Percentiles rank a stretch among this genome's conserved stretches.
Conservation (phyloP, 768 basidiomycete genomes). For the Trametopsis cervina region DNA sequence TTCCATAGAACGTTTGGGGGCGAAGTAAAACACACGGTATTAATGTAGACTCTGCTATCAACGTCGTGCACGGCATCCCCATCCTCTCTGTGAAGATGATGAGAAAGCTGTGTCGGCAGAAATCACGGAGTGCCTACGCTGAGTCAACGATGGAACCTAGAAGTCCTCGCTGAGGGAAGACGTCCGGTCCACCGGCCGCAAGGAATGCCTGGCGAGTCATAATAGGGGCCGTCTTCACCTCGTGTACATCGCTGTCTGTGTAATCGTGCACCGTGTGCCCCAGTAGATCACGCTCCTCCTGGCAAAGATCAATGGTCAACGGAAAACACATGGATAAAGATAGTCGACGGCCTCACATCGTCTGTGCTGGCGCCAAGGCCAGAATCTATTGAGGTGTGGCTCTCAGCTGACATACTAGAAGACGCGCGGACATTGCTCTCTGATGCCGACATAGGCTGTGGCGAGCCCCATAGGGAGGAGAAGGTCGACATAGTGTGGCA, state of each 20-base stretch:
- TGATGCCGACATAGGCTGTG: too few species aligned
- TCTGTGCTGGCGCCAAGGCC: neutral
- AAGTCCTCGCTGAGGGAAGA: constrained; percentile 54
- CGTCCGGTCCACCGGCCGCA: constrained; percentile 14
- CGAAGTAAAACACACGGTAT: constrained; percentile 40
- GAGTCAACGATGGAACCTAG: constrained; percentile 42
- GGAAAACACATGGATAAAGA: neutral
- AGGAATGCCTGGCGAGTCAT: constrained; percentile 24
- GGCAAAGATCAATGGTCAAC: neutral
- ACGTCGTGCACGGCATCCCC: neutral
- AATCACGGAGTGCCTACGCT: too few species aligned
- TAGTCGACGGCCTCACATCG: neutral
- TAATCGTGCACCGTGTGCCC: neutral
- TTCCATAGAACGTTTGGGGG: neutral
- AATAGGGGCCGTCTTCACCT: constrained; percentile 23
- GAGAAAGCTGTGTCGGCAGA: too few species aligned
- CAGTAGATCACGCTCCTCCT: neutral
- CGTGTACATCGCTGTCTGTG: constrained; percentile 14
- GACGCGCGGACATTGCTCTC: too few species aligned
- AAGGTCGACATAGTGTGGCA: too few species aligned
- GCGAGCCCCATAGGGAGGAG: too few species aligned
- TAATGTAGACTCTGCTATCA: constrained; percentile 57
- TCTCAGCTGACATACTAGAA: neutral
- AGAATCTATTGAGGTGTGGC: neutral
- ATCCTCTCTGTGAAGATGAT: too few species aligned